Evolutionary conservation across 129 eudicot species (phyloP).

Genomic region (Heracleum sosnowskyi): DNA sequence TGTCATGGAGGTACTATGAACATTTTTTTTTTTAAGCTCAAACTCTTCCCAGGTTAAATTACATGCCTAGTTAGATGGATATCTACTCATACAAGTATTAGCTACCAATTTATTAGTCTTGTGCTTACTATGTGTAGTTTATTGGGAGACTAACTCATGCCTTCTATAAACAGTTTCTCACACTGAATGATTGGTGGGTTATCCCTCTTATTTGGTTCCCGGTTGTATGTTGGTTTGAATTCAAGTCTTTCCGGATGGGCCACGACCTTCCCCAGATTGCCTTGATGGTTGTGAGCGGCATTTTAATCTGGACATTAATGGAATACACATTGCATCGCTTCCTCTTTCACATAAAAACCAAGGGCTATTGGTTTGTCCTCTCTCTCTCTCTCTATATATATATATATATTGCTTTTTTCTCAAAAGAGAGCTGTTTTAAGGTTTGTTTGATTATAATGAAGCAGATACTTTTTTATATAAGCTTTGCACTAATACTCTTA

Average conservation of each 20-base stretch:
- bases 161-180: slow-evolving; percentile 50
- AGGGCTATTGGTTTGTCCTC: slow-evolving; percentile 64
- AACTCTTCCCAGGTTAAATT: not conserved
- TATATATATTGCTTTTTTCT: too few relatives aligned
- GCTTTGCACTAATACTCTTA: not conserved
- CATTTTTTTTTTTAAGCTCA: not conserved
- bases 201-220: slow-evolving; percentile 92
- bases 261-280: slow-evolving; percentile 50
- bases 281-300: slow-evolving; percentile 42
- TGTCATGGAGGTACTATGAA: slow-evolving; percentile 72
- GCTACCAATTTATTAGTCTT: not conserved
- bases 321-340: slow-evolving; percentile 88
- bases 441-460: not conserved
- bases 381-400: not conserved
- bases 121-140: not conserved
- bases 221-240: slow-evolving; percentile 59
- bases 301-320: slow-evolving; percentile 70
- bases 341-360: slow-evolving; percentile 85
- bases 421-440: not conserved
- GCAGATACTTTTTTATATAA: not conserved
- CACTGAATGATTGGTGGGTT: slow-evolving; percentile 74
- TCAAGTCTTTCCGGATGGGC: slow-evolving; percentile 59
- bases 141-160: slow-evolving; percentile 15
- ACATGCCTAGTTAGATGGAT: not conserved
- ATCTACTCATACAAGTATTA: not conserved